Evolutionary conservation across 306 rosid species (phyloP).

Genomic region (Corylus americana): DNA sequence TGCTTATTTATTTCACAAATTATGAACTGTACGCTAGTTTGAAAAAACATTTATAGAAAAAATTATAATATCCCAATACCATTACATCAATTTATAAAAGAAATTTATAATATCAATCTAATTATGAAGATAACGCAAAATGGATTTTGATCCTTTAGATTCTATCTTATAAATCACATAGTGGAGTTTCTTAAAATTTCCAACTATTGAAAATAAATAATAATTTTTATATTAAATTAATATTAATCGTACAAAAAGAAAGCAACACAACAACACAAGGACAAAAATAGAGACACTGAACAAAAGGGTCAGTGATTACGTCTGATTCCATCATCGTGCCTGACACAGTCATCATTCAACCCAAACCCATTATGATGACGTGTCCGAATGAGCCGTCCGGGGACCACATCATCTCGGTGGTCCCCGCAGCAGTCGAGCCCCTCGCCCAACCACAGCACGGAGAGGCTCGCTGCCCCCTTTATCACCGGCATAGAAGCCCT

Average conservation of each 20-base stretch:
- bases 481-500: constrained; percentile 18
- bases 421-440: constrained; percentile 17
- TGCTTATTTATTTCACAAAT: no score
- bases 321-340: constrained; percentile 25
- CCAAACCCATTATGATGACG: constrained; percentile 22
- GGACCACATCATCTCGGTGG: constrained; percentile 1
- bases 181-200: no score
- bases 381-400: constrained; percentile 1
- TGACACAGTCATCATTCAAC: constrained; percentile 36
- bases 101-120: no score
- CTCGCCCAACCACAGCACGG: background rate
- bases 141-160: no score
- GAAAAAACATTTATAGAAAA: no score
- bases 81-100: no score
- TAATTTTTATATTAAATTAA: no score
- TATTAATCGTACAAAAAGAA: background rate
- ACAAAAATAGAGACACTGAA: background rate
- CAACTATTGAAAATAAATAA: no score
- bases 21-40: no score
- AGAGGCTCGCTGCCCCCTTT: constrained; percentile 25
- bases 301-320: constrained; percentile 16
- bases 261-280: background rate
- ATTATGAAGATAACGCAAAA: no score
- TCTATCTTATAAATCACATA: no score
- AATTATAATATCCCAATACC: no score